Evolutionary conservation across 768 basidiomycete genomes (phyloP).

Genomic region (Mycena haematopus): DNA sequence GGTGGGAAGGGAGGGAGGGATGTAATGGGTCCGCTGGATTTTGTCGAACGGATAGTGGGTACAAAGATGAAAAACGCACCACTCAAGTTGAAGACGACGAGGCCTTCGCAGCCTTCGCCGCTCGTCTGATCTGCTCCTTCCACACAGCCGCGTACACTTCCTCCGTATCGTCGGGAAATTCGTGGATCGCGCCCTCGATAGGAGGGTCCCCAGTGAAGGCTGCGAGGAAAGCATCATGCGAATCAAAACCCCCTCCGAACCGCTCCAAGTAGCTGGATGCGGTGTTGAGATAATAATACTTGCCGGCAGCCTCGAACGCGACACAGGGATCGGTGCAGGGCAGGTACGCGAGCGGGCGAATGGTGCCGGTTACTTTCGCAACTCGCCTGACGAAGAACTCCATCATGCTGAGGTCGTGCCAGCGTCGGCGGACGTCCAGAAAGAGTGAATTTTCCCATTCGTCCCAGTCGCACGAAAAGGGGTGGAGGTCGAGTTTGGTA

Average conservation of each 20-base stretch:
- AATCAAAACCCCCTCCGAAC: too few species aligned
- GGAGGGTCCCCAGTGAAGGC: not conserved
- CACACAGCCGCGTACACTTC: conserved; percentile 10
- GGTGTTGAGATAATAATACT: too few species aligned
- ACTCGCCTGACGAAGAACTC: too few species aligned
- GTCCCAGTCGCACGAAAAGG: conserved; percentile 16
- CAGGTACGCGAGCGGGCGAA: too few species aligned
- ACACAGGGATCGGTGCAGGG: too few species aligned
- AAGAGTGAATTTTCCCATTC: not conserved
- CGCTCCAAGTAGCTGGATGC: too few species aligned
- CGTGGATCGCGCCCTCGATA: conserved; percentile 6
- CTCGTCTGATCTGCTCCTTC: not conserved
- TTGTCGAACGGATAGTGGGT: conserved; percentile 8
- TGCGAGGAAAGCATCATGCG: too few species aligned
- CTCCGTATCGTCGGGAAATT: conserved; percentile 10
- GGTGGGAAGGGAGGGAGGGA: conserved; percentile 9
- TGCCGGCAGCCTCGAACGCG: too few species aligned
- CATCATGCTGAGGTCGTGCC: conserved; percentile 4
- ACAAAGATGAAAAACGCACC: conserved; percentile 2
- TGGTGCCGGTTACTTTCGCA: too few species aligned
- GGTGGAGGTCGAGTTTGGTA: conserved; percentile 12
- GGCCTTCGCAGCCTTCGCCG: conserved; percentile 1
- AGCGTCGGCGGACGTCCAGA: conserved; percentile 5
- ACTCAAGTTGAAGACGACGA: too few species aligned
- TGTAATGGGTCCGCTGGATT: conserved; percentile 8